Conservation (phyloP, 164 flowering plant genomes). For the Magnolia changhungtana region DNA sequence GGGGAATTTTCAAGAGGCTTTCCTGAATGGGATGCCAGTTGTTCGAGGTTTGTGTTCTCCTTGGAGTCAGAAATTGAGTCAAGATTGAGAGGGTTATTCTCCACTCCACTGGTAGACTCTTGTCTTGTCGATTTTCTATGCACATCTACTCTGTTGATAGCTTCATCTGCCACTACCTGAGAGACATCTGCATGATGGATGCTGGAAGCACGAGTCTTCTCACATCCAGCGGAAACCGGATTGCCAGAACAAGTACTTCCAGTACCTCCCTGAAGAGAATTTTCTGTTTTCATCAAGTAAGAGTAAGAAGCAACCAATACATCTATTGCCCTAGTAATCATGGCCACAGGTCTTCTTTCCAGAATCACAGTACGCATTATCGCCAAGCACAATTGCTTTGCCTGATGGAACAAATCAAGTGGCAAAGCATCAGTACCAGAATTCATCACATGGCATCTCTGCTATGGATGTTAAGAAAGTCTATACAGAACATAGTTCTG, state of each 20-base stretch:
- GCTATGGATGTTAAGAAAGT: not conserved
- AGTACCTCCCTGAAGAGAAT: slow-evolving; percentile 35
- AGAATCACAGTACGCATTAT: slow-evolving; percentile 58
- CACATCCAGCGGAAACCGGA: slow-evolving; percentile 16
- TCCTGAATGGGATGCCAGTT: slow-evolving; percentile 10
- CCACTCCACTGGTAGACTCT: slow-evolving; percentile 10
- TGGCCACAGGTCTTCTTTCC: slow-evolving; percentile 71
- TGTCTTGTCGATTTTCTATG: slow-evolving; percentile 14
- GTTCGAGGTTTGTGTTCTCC: slow-evolving; percentile 29
- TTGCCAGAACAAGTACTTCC: not conserved
- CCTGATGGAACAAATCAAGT: slow-evolving; percentile 46
- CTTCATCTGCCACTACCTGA: slow-evolving; percentile 26
- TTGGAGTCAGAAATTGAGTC: slow-evolving; percentile 39
- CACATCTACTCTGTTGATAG: slow-evolving; percentile 22
- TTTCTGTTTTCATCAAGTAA: slow-evolving; percentile 50
- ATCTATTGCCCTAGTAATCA: slow-evolving; percentile 74
- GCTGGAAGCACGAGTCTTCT: slow-evolving; percentile 34
- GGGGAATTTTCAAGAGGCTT: slow-evolving; percentile 3
- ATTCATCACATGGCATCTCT: not conserved
- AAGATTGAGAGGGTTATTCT: slow-evolving; percentile 22
- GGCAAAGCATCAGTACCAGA: slow-evolving; percentile 2
- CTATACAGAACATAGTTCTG: too few relatives aligned
- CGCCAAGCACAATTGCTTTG: slow-evolving; percentile 71
- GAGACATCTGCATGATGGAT: slow-evolving; percentile 25
- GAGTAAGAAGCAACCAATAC: slow-evolving; percentile 62